These are phyloP conservation scores for Aspergillus neotritici DNA, from an alignment of 2,329 filamentous ascomycete genomes.

Conservation along the genomic window DNA sequence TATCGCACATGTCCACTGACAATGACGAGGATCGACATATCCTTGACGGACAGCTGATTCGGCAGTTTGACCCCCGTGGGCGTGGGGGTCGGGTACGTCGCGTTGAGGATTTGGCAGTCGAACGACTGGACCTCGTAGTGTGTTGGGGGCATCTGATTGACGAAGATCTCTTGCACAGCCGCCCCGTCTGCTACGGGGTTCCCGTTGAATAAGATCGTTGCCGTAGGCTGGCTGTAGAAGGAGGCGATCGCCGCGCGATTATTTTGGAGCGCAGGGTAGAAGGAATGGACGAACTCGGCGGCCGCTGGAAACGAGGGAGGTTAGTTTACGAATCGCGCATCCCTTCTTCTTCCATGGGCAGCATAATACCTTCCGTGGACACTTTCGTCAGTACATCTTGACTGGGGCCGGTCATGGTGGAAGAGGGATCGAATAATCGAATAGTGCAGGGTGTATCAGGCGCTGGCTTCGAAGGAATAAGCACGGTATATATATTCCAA, in stretches of 20 bases:
- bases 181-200: slow-evolving; percentile 56
- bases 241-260: slow-evolving; percentile 51
- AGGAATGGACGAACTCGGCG: slow-evolving; percentile 64
- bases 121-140: slow-evolving; percentile 71
- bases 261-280: slow-evolving; percentile 68
- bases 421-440: neutral
- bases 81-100: slow-evolving; percentile 56
- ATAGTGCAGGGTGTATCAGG: too few relatives aligned
- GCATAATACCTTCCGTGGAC: slow-evolving; percentile 39
- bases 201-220: slow-evolving; percentile 77
- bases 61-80: slow-evolving; percentile 30
- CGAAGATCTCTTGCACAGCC: slow-evolving; percentile 64
- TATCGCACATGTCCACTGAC: slow-evolving; percentile 68
- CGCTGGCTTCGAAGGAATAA: too few relatives aligned
- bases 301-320: slow-evolving; percentile 50
- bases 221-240: slow-evolving; percentile 61
- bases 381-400: slow-evolving; percentile 37
- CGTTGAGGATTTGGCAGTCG: slow-evolving; percentile 74
- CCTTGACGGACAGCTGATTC: slow-evolving; percentile 45
- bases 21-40: slow-evolving; percentile 66
- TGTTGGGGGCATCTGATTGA: slow-evolving; percentile 56
- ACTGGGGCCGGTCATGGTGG: slow-evolving; percentile 26
- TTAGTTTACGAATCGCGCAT: neutral
- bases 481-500: too few relatives aligned
- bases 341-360: neutral